Evolutionary conservation across 2,329 filamentous ascomycete genomes (phyloP).

Genomic region (Pseudocercospora pini-densiflorae): DNA sequence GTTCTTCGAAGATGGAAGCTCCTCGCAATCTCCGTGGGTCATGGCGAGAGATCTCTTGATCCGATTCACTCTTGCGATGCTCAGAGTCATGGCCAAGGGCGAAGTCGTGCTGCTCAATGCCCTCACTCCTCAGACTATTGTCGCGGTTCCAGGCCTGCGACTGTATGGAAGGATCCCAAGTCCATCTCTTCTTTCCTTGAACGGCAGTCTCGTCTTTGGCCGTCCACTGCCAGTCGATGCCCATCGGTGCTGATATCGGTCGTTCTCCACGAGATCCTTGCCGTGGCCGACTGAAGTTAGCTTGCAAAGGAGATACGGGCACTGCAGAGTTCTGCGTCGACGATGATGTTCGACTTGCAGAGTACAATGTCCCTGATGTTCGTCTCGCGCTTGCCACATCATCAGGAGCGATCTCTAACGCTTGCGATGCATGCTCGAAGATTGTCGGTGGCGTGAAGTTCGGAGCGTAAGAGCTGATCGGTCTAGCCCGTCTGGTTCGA

Average conservation of each 20-base stretch:
- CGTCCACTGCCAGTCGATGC: background rate
- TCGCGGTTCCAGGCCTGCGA: background rate
- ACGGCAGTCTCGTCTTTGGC: background rate
- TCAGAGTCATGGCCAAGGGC: background rate
- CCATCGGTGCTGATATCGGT: background rate
- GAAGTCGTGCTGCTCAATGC: slow-evolving; percentile 10
- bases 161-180: background rate
- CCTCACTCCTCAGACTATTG: background rate
- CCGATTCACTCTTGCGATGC: background rate
- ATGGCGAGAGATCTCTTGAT: background rate
- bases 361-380: background rate
- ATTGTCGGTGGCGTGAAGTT: background rate
- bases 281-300: background rate
- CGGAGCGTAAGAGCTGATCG: slow-evolving; percentile 1
- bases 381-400: background rate
- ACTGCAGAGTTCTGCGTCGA: background rate
- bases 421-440: background rate
- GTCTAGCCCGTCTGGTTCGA: background rate
- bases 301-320: background rate
- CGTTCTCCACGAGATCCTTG: background rate
- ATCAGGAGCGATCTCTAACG: background rate
- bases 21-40: background rate
- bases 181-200: background rate
- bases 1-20: background rate
- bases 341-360: background rate